These are phyloP conservation scores for Fusarium sororula DNA, from an alignment of 2,329 filamentous ascomycete species.

Conservation along the genomic window DNA sequence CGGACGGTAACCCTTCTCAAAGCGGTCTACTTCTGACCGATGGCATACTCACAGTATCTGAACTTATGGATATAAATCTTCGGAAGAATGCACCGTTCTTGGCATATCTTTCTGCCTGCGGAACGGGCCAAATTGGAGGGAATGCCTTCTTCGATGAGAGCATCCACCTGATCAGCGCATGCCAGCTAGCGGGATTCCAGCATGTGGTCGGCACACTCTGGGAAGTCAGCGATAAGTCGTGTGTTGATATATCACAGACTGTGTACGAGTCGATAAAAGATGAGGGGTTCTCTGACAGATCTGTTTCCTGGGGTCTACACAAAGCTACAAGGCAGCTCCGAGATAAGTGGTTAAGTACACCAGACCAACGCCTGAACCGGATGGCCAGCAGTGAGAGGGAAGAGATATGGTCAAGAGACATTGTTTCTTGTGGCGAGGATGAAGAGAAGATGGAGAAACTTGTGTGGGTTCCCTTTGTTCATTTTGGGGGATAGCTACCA, in stretches of 20 bases:
- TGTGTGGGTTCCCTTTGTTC: neutral
- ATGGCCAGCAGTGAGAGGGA: neutral
- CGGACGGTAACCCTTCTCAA: neutral
- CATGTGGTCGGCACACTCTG: neutral
- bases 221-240: neutral
- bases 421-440: neutral
- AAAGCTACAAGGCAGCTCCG: neutral
- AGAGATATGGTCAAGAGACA: neutral
- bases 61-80: neutral
- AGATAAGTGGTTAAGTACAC: neutral
- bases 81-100: neutral
- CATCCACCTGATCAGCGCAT: neutral
- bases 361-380: rapidly evolving
- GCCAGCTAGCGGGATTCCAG: neutral
- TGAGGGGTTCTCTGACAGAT: neutral
- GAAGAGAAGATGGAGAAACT: rapidly evolving
- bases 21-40: neutral
- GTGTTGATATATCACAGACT: neutral
- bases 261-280: neutral
- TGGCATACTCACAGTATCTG: neutral
- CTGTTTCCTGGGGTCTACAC: neutral
- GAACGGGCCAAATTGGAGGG: neutral
- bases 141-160: neutral
- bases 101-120: neutral
- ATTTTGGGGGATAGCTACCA: neutral